phyloP scores from a whole-genome alignment of 2,329 filamentous ascomycete genomes.

The Teratosphaeria pseudoeucalypti region DNA sequence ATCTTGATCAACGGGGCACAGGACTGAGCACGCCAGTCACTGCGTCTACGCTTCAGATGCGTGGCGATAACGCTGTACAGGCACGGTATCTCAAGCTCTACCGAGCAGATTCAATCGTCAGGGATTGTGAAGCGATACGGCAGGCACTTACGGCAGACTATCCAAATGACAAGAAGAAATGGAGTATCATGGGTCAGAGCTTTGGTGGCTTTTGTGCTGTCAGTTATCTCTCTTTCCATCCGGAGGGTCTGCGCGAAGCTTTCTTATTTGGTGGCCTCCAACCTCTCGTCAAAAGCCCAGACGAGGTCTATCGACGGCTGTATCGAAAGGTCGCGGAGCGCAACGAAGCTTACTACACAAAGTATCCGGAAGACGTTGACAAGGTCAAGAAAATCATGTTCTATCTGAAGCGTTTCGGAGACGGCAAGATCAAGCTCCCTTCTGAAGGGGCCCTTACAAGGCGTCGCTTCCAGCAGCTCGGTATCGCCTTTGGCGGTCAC shows the following conservation, averaged over 20 bases:
- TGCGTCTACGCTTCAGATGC: slow-evolving; percentile 56
- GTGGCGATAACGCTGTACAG: slow-evolving; percentile 56
- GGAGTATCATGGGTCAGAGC: slow-evolving; percentile 81
- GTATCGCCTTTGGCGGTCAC: slow-evolving; percentile 67
- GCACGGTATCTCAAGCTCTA: slow-evolving; percentile 74
- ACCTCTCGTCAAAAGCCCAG: slow-evolving; percentile 59
- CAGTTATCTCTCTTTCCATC: slow-evolving; percentile 73
- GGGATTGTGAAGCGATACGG: slow-evolving; percentile 78
- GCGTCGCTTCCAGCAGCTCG: slow-evolving; percentile 64
- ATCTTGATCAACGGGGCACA: slow-evolving; percentile 85
- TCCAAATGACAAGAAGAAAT: slow-evolving; percentile 60
- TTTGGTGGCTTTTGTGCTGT: slow-evolving; percentile 82
- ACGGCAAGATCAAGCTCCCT: slow-evolving; percentile 55
- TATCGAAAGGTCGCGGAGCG: slow-evolving; percentile 60
- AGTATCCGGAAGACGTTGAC: slow-evolving; percentile 71
- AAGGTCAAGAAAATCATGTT: slow-evolving; percentile 56
- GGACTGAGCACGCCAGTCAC: slow-evolving; percentile 75
- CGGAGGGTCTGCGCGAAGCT: slow-evolving; percentile 65
- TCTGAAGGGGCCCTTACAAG: slow-evolving; percentile 64
- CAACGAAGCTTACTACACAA: slow-evolving; percentile 70
- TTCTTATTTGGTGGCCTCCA: slow-evolving; percentile 80
- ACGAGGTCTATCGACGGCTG: slow-evolving; percentile 64
- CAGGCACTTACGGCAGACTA: slow-evolving; percentile 61
- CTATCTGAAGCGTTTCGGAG: slow-evolving; percentile 48
- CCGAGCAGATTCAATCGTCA: slow-evolving; percentile 81